These are phyloP conservation scores for Podila minutissima DNA, from an alignment of 192 early-diverging fungal species.

Conservation along the genomic window DNA sequence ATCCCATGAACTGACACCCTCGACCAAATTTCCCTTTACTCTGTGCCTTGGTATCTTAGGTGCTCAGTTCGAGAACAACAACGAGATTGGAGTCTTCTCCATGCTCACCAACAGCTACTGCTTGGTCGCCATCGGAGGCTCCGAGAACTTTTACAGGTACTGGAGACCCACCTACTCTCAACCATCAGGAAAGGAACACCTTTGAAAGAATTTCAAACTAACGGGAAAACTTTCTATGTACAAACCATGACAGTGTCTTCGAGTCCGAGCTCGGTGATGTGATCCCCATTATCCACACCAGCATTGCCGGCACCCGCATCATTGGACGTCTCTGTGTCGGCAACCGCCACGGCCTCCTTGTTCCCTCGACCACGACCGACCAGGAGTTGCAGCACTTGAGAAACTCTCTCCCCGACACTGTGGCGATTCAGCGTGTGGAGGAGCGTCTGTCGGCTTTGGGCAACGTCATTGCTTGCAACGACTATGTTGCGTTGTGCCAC, in stretches of 20 bases:
- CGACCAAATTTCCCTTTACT: neutral
- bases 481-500: conserved; percentile 98
- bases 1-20: neutral
- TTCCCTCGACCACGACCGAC: conserved; percentile 96
- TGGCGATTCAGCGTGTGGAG: conserved; percentile 96
- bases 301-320: conserved; percentile 97
- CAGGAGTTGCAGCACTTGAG: conserved; percentile 97
- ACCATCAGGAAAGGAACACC: no score
- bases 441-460: conserved; percentile 97
- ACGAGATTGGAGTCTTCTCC: conserved; percentile 99
- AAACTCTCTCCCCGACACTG: conserved; percentile 93
- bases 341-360: conserved; percentile 93
- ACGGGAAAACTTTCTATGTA: no score
- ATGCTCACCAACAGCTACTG: conserved; percentile 98
- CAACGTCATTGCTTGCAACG: conserved; percentile 99
- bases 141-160: conserved; percentile 99
- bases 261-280: conserved; percentile 96
- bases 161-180: neutral
- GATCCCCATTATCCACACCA: conserved; percentile 95
- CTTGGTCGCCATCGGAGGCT: conserved; percentile 96
- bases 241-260: conserved; percentile 74
- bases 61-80: conserved; percentile 99
- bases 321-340: conserved; percentile 94
- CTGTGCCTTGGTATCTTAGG: conserved; percentile 49
- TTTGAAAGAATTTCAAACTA: no score